phyloP scores from a whole-genome alignment of 78 protist genomes.

The Dictyostelium firmibasis region DNA sequence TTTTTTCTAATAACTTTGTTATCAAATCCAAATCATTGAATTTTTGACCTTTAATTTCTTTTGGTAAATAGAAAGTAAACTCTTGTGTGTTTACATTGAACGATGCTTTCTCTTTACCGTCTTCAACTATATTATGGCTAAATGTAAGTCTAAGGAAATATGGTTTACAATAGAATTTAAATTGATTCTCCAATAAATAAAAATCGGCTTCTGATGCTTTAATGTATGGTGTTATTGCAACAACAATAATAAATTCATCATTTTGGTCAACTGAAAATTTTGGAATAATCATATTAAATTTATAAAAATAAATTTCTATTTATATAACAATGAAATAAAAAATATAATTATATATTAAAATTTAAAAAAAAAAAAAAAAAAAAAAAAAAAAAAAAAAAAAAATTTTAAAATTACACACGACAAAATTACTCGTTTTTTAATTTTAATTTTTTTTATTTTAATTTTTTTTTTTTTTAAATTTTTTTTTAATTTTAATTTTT shows the following conservation, averaged over 20 bases:
- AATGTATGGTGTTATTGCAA: constrained; percentile 75
- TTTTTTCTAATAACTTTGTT: constrained; percentile 62
- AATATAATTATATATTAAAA: not conserved
- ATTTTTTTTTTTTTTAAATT: not conserved
- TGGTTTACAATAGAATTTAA: constrained; percentile 77
- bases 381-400: not conserved
- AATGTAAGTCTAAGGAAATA: constrained; percentile 65
- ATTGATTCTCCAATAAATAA: constrained; percentile 45
- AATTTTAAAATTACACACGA: not conserved
- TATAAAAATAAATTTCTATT: not conserved
- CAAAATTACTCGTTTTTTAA: constrained; percentile 2
- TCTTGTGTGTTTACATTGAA: constrained; percentile 46
- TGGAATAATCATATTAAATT: constrained; percentile 52
- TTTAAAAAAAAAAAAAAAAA: not conserved
- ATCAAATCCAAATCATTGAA: constrained; percentile 57
- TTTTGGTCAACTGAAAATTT: constrained; percentile 74
- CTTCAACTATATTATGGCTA: constrained; percentile 32
- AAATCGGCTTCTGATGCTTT: constrained; percentile 76
- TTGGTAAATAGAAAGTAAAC: constrained; percentile 60
- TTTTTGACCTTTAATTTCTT: constrained; percentile 33
- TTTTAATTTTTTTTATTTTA: not conserved
- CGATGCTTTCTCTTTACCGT: constrained; percentile 69
- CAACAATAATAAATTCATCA: constrained; percentile 54
- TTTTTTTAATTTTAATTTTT: too few relatives aligned
- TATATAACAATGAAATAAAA: not conserved